These are phyloP conservation scores for Trypanosoma congolense DNA, from an alignment of 208 protist species.

Conservation along the genomic window DNA sequence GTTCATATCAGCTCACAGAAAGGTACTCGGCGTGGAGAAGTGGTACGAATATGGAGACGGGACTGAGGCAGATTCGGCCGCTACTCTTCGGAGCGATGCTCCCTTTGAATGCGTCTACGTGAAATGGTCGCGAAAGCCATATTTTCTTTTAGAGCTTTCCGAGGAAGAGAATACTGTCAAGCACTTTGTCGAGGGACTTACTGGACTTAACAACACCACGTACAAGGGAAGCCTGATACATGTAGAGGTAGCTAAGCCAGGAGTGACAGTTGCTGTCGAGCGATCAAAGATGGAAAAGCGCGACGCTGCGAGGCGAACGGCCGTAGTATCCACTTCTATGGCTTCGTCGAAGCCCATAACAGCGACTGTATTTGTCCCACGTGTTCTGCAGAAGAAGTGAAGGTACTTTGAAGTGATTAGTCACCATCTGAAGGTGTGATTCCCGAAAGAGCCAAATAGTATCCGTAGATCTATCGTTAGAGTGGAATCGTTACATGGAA, in stretches of 20 bases:
- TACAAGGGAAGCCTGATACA: slow-evolving; percentile 50
- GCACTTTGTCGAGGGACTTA: slow-evolving; percentile 4
- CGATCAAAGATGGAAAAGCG: slow-evolving; percentile 51
- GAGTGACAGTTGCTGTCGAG: slow-evolving; percentile 43
- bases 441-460: too few species aligned
- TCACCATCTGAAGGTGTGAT: too few species aligned
- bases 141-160: slow-evolving; percentile 74
- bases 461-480: too few species aligned
- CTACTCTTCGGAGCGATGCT: slow-evolving; percentile 30
- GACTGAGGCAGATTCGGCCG: not conserved
- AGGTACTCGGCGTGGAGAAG: slow-evolving; percentile 29
- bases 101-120: slow-evolving; percentile 74
- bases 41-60: slow-evolving; percentile 27
- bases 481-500: too few species aligned
- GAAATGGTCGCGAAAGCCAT: slow-evolving; percentile 62
- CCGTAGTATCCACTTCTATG: slow-evolving; percentile 1
- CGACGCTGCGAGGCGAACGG: slow-evolving; percentile 28
- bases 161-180: slow-evolving; percentile 1
- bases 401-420: not conserved
- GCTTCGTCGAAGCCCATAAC: slow-evolving; percentile 6
- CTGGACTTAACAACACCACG: slow-evolving; percentile 12
- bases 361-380: slow-evolving; percentile 37
- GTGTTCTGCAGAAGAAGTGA: slow-evolving; percentile 36
- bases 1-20: slow-evolving; percentile 52
- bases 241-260: slow-evolving; percentile 37